Evolutionary conservation across 495 filamentous ascomycete genomes (phyloP).

Genomic region (Tetracladium setigerum): DNA sequence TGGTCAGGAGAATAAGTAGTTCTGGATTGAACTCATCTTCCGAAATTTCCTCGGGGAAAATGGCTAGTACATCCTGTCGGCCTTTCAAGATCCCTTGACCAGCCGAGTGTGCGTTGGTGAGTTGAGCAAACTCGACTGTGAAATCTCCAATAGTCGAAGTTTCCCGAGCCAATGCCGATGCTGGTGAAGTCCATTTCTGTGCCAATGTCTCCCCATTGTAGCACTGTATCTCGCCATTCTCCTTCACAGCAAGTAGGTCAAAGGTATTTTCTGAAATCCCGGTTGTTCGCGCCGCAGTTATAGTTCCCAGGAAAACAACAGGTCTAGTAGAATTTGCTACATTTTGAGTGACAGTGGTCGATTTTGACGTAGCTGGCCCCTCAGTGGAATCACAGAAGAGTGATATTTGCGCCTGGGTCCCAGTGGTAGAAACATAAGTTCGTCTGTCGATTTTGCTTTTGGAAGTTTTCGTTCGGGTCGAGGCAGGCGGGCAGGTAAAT

Average conservation of each 20-base stretch:
- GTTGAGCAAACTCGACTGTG: slow-evolving; percentile 29
- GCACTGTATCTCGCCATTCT: slow-evolving; percentile 40
- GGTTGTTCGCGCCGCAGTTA: slow-evolving; percentile 1
- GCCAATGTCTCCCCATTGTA: slow-evolving; percentile 27
- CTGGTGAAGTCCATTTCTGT: slow-evolving; percentile 33
- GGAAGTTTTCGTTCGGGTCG: slow-evolving; percentile 53
- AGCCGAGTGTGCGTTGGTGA: slow-evolving; percentile 31
- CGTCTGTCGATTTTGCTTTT: slow-evolving; percentile 52
- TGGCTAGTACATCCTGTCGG: slow-evolving; percentile 31
- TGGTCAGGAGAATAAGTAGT: slow-evolving; percentile 38
- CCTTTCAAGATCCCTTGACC: slow-evolving; percentile 35
- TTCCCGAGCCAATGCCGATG: slow-evolving; percentile 9
- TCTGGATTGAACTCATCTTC: slow-evolving; percentile 39
- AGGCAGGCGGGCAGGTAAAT: slow-evolving; percentile 72
- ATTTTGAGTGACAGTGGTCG: slow-evolving; percentile 7
- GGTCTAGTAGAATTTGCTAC: slow-evolving; percentile 9
- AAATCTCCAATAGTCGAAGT: slow-evolving; percentile 13
- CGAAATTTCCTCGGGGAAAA: slow-evolving; percentile 28
- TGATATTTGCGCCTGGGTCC: slow-evolving; percentile 32
- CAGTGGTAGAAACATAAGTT: slow-evolving; percentile 55
- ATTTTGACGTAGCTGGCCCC: neutral
- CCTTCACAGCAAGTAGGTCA: slow-evolving; percentile 27
- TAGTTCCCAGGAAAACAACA: slow-evolving; percentile 12
- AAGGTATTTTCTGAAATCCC: neutral
- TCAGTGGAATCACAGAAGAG: slow-evolving; percentile 44